These are phyloP conservation scores for Dipodascus albidus DNA, from an alignment of 805 yeast genomes.

Conservation along the genomic window DNA sequence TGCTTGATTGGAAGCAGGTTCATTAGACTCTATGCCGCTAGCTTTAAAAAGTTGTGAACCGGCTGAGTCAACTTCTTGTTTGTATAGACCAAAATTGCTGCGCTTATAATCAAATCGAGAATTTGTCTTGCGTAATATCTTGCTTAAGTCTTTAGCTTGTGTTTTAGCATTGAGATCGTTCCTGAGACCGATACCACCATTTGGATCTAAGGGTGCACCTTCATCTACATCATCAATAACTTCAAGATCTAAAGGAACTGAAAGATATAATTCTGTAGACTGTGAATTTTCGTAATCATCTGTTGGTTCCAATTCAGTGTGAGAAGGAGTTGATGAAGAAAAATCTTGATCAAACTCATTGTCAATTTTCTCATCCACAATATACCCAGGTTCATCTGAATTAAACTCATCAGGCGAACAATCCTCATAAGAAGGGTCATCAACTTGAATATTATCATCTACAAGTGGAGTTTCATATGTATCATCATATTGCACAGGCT, in stretches of 20 bases:
- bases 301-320: too few relatives aligned
- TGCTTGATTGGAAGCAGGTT: neutral
- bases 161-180: too few relatives aligned
- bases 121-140: neutral
- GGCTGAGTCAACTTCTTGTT: neutral
- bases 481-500: too few relatives aligned
- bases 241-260: neutral
- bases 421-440: too few relatives aligned
- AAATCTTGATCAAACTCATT: too few relatives aligned
- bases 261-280: neutral
- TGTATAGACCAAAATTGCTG: neutral
- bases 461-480: too few relatives aligned
- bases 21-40: neutral
- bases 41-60: neutral
- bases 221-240: neutral
- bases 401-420: too few relatives aligned
- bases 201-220: neutral
- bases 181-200: neutral
- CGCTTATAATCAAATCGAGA: neutral
- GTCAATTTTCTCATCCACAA: too few relatives aligned
- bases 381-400: too few relatives aligned
- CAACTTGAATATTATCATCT: too few relatives aligned
- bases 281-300: neutral
- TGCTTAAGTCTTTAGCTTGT: neutral
- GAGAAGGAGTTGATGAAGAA: too few relatives aligned